A percentile compares a stretch with the other conserved stretches of the same genome.
Evolutionary conservation across 73 alveolate genomes (phyloP).

Genomic region (Paraurostyla sp.): DNA sequence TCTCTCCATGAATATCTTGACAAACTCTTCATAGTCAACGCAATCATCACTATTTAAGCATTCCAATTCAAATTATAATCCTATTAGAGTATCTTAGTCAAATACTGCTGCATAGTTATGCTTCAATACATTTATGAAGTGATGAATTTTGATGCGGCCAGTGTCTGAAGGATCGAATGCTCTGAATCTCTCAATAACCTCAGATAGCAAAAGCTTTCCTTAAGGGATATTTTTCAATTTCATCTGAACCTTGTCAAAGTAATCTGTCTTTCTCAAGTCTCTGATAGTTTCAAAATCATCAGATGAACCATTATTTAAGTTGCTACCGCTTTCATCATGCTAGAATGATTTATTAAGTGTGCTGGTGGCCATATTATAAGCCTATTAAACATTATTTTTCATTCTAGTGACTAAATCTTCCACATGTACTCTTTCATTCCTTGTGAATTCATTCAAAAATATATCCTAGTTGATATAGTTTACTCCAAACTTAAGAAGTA

Average conservation of each 20-base stretch:
- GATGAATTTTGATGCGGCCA: conserved; percentile 58
- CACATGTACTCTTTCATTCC: conserved; percentile 33
- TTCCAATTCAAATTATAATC: conserved; percentile 66
- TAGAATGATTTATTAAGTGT: conserved; percentile 35
- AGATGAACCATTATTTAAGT: neutral
- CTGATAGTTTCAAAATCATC: conserved; percentile 36
- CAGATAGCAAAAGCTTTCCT: conserved; percentile 40
- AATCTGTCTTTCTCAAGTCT: conserved; percentile 58
- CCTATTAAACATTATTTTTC: conserved; percentile 27
- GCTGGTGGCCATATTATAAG: conserved; percentile 50
- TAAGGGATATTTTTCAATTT: conserved; percentile 7
- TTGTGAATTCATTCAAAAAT: conserved; percentile 52
- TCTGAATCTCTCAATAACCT: conserved; percentile 5
- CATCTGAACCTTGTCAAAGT: conserved; percentile 43
- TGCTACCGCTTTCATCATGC: conserved; percentile 18
- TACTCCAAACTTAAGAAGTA: conserved; percentile 54
- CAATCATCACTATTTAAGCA: conserved; percentile 56
- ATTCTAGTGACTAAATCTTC: conserved; percentile 66
- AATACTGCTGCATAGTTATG: conserved; percentile 55
- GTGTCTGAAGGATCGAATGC: conserved; percentile 19
- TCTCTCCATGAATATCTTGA: conserved; percentile 53
- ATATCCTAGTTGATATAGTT: conserved; percentile 48
- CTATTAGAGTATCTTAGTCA: conserved; percentile 33
- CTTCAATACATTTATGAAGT: conserved; percentile 57
- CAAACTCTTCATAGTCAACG: conserved; percentile 61